Conservation (phyloP, 1,139 yeast genomes). For the Sugiyamaella grinbergsii region DNA sequence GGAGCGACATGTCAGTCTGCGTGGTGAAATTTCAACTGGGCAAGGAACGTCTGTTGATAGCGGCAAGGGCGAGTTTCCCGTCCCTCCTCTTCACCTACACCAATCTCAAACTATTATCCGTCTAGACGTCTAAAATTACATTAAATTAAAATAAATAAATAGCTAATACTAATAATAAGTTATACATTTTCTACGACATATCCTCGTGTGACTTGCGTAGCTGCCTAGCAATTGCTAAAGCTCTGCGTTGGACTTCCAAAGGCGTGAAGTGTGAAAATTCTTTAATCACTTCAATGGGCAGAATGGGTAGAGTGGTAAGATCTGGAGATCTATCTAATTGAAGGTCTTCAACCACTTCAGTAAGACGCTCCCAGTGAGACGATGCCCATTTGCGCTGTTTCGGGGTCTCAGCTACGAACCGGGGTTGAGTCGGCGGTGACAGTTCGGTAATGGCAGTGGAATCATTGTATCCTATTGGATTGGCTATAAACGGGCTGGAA, state of each 20-base stretch:
- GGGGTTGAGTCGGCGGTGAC: conserved; percentile 13
- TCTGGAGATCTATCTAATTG: conserved; percentile 11
- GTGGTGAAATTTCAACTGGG: conserved; percentile 6
- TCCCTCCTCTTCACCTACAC: background rate
- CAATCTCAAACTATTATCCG: no score
- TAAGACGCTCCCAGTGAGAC: conserved; percentile 24
- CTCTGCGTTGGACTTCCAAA: conserved; percentile 25
- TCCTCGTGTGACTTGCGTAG: conserved; percentile 7
- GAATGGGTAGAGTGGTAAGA: conserved; percentile 21
- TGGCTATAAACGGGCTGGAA: background rate
- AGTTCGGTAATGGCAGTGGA: background rate
- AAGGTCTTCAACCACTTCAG: conserved; percentile 20
- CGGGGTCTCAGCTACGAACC: background rate
- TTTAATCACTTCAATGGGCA: conserved; percentile 22
- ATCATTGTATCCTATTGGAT: background rate
- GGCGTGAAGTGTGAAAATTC: conserved; percentile 23
- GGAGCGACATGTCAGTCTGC: no score
- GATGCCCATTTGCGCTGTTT: conserved; percentile 18
- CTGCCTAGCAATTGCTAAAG: conserved; percentile 26
- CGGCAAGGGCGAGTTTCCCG: conserved; percentile 1
- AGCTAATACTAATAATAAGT: background rate
- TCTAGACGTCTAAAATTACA: conserved; percentile 7
- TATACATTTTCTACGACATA: background rate
- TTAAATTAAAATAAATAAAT: conserved; percentile 13
- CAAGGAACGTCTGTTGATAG: conserved; percentile 7